Evolutionary conservation across 129 eudicot species (phyloP), one percentile per base, ranked within the genome.

Genomic region (Ambrosia trifida): DNA sequence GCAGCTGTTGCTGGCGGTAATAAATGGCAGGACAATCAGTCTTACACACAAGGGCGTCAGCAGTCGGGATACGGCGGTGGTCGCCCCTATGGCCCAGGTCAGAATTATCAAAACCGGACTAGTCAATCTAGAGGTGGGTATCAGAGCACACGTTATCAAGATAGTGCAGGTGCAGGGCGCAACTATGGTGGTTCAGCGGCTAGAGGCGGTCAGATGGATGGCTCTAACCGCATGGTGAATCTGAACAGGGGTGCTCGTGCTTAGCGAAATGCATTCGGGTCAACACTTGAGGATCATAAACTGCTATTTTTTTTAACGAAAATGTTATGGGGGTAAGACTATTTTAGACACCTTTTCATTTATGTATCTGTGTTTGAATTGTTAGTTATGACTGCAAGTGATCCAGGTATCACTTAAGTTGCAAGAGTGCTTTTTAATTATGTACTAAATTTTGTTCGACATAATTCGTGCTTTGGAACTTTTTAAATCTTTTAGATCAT

Each of bases 151-250:
- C 24, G 82, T 46, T 79, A 75, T 68, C 87, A 83, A 68, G 87
- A 71, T 53, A 65, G 44, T 57, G 82, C 77, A 54, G 80, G 82
- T 38, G 65, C 80, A 5, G 76, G 81, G 50, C 53, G 74, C 64
- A 70, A 20, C 45, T 79, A 75, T 65, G 77, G 76, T 64, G 77
- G 82, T 57, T 70, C 92, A 1, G 17, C 84, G n/a, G 68, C 69
- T 52, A 74, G 83, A 74, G 92, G 88, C 12, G 32, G 82, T 53
- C 89, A 79, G 81, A 83, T 83, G 85, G 90, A 85, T 47, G 85
- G 81, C 35, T 82, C 88, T 1, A 79, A 83, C 54, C 79, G 95
- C 13, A 90, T 90, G 97, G 97, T 90, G 35, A 90, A 69, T 63
- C 83, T 90, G 36, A 83, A 85, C 78, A 74, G 95, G 32, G 87